A percentile compares a stretch with the other conserved stretches of the same genome.
phyloP scores from a whole-genome alignment of 371 early-diverging fungal genomes.

The Syncephalis fuscata region DNA sequence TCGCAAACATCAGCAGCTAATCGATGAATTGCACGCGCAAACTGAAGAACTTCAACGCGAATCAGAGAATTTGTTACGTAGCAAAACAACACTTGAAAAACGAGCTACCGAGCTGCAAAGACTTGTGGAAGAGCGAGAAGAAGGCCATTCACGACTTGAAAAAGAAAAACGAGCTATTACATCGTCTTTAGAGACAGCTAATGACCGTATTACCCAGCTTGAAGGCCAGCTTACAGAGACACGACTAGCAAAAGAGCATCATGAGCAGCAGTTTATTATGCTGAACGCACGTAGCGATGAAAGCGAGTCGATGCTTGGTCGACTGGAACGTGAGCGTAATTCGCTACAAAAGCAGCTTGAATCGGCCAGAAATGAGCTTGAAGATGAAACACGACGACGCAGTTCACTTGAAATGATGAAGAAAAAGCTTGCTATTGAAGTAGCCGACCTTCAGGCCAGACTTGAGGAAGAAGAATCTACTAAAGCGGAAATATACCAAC shows the following conservation, averaged over 20 bases:
- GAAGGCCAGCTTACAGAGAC: slow-evolving; percentile 23
- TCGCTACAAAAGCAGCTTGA: slow-evolving; percentile 29
- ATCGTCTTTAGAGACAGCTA: slow-evolving; percentile 20
- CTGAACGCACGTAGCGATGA: slow-evolving; percentile 33
- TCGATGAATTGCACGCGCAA: slow-evolving; percentile 36
- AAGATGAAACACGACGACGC: slow-evolving; percentile 40
- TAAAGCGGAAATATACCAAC: slow-evolving; percentile 30
- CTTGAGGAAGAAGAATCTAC: slow-evolving; percentile 46
- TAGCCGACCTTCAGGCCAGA: slow-evolving; percentile 35
- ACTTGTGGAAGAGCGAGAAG: slow-evolving; percentile 17
- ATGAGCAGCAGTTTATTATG: slow-evolving; percentile 28
- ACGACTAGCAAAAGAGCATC: slow-evolving; percentile 23
- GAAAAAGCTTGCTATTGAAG: slow-evolving; percentile 13
- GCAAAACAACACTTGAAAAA: slow-evolving; percentile 26
- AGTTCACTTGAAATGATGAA: slow-evolving; percentile 16
- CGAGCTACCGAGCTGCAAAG: slow-evolving; percentile 28
- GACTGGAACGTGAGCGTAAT: slow-evolving; percentile 38
- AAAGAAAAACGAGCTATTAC: slow-evolving; percentile 33
- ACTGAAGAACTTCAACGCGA: slow-evolving; percentile 42
- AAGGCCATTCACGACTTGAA: slow-evolving; percentile 19
- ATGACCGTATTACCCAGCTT: slow-evolving; percentile 21
- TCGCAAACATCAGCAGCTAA: slow-evolving; percentile 18
- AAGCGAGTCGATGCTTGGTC: slow-evolving; percentile 18
- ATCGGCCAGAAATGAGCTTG: slow-evolving; percentile 29
- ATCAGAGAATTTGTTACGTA: slow-evolving; percentile 24